A percentile compares a stretch with the other conserved stretches of the same genome.
phyloP scores from a whole-genome alignment of 2,329 filamentous ascomycete genomes.

The Arthrobotrys sinensis region DNA sequence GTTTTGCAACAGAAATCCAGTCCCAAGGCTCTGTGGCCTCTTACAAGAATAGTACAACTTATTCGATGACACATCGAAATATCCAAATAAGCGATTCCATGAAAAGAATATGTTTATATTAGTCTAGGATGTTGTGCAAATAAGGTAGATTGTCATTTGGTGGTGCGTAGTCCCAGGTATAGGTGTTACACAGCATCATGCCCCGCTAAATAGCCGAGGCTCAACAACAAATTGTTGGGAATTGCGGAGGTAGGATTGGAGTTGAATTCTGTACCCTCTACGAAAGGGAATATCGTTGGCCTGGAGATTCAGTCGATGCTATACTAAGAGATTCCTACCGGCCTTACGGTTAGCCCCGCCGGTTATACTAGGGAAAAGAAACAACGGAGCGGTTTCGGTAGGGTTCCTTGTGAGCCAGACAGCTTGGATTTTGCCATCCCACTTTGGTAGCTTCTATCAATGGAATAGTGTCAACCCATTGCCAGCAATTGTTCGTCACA shows the following conservation, averaged over 20 bases:
- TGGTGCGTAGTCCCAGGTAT: neutral
- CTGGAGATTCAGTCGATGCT: conserved; percentile 1
- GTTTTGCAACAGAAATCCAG: conserved; percentile 9
- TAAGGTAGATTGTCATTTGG: neutral
- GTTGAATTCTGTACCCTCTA: neutral
- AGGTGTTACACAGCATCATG: neutral
- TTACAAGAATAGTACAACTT: conserved; percentile 1
- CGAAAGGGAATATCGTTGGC: conserved; percentile 3
- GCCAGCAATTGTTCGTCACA: too few species aligned
- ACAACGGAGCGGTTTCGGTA: neutral
- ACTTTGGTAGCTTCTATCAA: too few species aligned
- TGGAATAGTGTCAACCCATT: too few species aligned
- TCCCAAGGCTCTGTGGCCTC: neutral
- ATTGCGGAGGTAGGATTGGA: conserved; percentile 7
- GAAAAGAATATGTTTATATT: conserved; percentile 2
- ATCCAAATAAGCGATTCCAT: conserved; percentile 4
- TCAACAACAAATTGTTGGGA: conserved; percentile 4
- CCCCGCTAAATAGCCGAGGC: neutral
- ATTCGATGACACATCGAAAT: neutral
- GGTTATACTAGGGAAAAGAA: too few species aligned
- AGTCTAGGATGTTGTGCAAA: neutral
- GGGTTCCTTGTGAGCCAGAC: too few species aligned
- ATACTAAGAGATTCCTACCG: neutral
- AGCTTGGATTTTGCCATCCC: too few species aligned
- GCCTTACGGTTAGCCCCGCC: neutral